A percentile compares a stretch with the other conserved stretches of the same genome.
Conservation (phyloP, 345 rosid species). For the Citrus reticulata region DNA sequence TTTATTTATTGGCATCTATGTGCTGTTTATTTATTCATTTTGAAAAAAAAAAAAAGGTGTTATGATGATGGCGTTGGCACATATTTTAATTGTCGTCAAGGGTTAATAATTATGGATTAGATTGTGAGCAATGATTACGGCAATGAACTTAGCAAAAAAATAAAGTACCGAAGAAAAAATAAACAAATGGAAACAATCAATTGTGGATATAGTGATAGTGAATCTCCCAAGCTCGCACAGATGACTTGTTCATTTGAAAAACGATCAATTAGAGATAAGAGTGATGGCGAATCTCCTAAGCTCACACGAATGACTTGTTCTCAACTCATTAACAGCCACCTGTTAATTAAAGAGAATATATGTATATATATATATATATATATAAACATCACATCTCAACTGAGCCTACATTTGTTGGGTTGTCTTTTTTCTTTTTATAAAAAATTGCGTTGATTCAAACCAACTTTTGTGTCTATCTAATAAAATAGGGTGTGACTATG, state of each 20-base stretch:
- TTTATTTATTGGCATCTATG: too few relatives aligned
- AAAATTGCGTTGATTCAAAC: too few relatives aligned
- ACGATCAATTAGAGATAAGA: background rate
- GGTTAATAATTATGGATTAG: background rate
- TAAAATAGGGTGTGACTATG: too few relatives aligned
- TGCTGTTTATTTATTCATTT: background rate
- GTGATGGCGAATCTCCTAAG: background rate
- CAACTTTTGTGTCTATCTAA: too few relatives aligned
- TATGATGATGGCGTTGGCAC: background rate
- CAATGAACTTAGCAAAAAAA: background rate
- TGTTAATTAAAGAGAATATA: background rate
- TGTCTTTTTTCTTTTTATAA: too few relatives aligned
- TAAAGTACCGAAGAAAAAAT: background rate
- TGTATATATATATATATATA: too few relatives aligned
- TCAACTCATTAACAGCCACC: background rate
- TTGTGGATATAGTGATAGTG: too few relatives aligned
- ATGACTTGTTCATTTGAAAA: background rate
- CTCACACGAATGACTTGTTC: background rate
- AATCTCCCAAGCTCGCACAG: accelerated
- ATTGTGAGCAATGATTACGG: background rate
- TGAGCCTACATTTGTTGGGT: background rate
- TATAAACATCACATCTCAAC: background rate
- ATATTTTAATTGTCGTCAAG: background rate
- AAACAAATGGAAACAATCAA: background rate
- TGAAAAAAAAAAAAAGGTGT: too few relatives aligned